Base-by-base conservation (phyloP, 2,329 filamentous ascomycete genomes). In the Aspergillus sojae region DNA sequence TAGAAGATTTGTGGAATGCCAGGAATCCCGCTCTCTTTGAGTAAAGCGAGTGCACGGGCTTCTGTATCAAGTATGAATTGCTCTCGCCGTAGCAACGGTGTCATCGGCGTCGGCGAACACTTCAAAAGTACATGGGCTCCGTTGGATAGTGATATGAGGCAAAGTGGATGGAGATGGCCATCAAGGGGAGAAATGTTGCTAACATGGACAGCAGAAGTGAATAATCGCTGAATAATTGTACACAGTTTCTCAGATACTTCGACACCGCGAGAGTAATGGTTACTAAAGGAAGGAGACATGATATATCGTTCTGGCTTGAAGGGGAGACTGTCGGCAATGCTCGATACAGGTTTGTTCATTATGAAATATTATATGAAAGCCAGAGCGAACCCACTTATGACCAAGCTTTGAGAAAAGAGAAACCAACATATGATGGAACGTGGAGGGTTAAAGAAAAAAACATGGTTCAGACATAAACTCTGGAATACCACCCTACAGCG, bases 21-120 rank as follows among this genome's bases (percentile, higher is more conserved):
- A 39, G 78, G 71, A 26, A 74, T 72, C 26, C 68, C 66, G 61
- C 70, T 73, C 36, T 74, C 72, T 10, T 67, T 71, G 6, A 82
- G 70, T 12, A 81, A 67, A n/a, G 72, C 67, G 21, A 81, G 73
- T 14, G 76, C 74, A 21, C 70, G 70, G 19, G 78, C 79, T 68
- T 82, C 80, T 5, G 76, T 78, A 61, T 79, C 75, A 9, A 82
- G 75, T 41, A 72, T 71, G 41, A 69, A 65, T 48, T 75, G 72
- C 65, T 82, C 79, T 52, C 77, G 74, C 46, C 79, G 77, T 45
- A 81, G 70, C 32, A 81, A 72, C n/a, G 73, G 71, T 11, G 75
- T 75, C 34, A 71, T 72, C 34, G 74, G 70, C 9, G 69, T 70
- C 11, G 79, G 77, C 19, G 73, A 70, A 54, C 72, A 65, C 65